Conservation (phyloP, 495 filamentous ascomycete genomes). For the Penicillium cataractarum region DNA sequence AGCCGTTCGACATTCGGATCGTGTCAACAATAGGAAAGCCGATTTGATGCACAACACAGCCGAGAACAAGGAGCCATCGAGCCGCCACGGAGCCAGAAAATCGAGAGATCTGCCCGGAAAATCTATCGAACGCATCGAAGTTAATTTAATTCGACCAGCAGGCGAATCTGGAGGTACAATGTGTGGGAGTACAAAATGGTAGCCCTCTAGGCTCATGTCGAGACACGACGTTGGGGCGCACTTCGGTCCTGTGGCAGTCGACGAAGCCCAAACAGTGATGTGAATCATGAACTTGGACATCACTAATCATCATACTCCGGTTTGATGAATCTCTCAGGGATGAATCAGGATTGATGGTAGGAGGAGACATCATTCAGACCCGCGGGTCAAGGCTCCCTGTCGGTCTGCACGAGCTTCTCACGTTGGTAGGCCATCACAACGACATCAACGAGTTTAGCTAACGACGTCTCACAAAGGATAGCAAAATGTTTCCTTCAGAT, state of each 20-base stretch:
- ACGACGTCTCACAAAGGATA: not conserved
- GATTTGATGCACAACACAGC: not conserved
- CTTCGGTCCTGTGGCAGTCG: not conserved
- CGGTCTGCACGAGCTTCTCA: not conserved
- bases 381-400: not conserved
- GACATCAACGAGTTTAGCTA: not conserved
- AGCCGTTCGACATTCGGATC: not conserved
- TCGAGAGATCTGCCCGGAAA: not conserved
- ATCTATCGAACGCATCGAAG: not conserved
- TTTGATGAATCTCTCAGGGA: not conserved
- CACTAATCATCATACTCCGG: not conserved
- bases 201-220: not conserved
- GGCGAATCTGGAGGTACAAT: not conserved
- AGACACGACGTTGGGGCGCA: not conserved
- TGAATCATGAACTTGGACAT: not conserved
- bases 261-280: not conserved
- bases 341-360: not conserved
- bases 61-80: not conserved
- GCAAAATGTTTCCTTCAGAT: not conserved
- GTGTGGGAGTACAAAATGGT: not conserved
- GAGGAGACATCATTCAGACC: not conserved
- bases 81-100: not conserved
- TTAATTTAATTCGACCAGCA: not conserved
- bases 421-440: not conserved
- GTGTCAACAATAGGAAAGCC: not conserved